Evolutionary conservation across 208 protist genomes (phyloP).

Genomic region (Acanthamoeba healyi): DNA sequence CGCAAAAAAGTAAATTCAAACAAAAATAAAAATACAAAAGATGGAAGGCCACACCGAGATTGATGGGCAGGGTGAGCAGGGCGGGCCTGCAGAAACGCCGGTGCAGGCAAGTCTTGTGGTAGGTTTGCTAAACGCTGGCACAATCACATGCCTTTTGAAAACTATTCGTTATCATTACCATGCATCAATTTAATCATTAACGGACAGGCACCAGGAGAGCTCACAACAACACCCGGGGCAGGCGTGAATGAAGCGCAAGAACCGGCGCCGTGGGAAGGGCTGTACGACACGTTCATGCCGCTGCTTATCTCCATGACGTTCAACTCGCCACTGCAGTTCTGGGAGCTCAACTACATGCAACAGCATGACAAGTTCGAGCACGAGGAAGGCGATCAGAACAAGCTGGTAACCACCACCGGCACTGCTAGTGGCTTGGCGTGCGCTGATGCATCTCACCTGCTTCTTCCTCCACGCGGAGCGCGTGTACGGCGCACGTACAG

Average conservation of each 20-base stretch:
- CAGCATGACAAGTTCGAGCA: constrained; percentile 26
- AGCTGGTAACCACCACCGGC: not conserved
- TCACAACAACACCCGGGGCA: not conserved
- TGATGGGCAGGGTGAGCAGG: too few relatives aligned
- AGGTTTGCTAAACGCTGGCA: too few relatives aligned
- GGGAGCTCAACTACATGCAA: constrained; percentile 71
- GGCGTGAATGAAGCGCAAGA: not conserved
- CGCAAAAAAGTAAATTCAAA: too few relatives aligned
- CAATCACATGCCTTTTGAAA: too few relatives aligned
- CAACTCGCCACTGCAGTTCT: constrained; percentile 55
- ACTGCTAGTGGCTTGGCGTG: not conserved
- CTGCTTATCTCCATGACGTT: constrained; percentile 60
- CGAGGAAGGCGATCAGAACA: not conserved
- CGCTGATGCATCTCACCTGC: not conserved
- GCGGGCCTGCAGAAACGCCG: too few relatives aligned
- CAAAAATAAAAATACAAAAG: too few relatives aligned
- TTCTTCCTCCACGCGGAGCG: not conserved
- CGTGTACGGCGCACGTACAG: not conserved
- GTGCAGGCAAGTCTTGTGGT: too few relatives aligned
- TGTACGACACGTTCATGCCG: constrained; percentile 62
- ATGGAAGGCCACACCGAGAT: too few relatives aligned
- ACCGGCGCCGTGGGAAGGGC: not conserved
- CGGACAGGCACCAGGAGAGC: too few relatives aligned
- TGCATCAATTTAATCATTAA: too few relatives aligned
- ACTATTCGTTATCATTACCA: too few relatives aligned